A percentile compares a stretch with the other conserved stretches of the same genome.
phyloP scores from a whole-genome alignment of 495 filamentous ascomycete species.

The Cetradonia linearis region DNA sequence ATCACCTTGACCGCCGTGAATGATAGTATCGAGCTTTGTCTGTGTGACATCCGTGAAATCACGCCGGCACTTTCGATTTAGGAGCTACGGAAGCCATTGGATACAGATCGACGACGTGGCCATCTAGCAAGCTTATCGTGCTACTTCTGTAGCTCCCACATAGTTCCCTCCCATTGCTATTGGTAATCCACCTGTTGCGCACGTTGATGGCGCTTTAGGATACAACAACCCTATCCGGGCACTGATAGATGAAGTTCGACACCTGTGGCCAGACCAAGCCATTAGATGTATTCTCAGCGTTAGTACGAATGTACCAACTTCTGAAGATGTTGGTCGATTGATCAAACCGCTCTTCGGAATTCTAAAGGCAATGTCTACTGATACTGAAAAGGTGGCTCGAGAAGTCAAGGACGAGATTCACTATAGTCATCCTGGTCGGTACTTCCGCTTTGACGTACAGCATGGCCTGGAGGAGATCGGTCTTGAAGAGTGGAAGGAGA shows the following conservation, averaged over 20 bases:
- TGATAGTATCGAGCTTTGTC: not conserved
- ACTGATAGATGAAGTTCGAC: not conserved
- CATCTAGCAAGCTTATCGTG: slow-evolving; percentile 38
- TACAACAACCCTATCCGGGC: slow-evolving; percentile 13
- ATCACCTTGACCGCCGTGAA: not conserved
- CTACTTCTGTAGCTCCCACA: slow-evolving; percentile 38
- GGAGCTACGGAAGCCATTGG: slow-evolving; percentile 23
- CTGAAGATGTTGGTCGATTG: slow-evolving; percentile 2
- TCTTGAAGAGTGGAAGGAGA: slow-evolving; percentile 33
- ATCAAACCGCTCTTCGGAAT: slow-evolving; percentile 29
- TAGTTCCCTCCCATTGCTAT: slow-evolving; percentile 32
- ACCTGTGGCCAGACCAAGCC: not conserved
- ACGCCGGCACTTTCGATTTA: slow-evolving; percentile 1
- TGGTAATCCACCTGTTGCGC: not conserved
- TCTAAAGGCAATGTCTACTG: slow-evolving; percentile 28
- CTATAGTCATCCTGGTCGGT: slow-evolving; percentile 29
- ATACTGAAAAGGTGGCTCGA: slow-evolving; percentile 35
- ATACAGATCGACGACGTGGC: slow-evolving; percentile 22
- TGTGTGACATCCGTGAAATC: slow-evolving; percentile 1
- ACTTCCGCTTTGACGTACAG: slow-evolving; percentile 41
- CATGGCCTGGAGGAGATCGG: slow-evolving; percentile 36
- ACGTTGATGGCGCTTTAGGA: not conserved
- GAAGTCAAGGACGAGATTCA: slow-evolving; percentile 31
- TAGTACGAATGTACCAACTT: not conserved
- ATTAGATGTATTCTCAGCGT: slow-evolving; percentile 11